A percentile compares a stretch with the other conserved stretches of the same genome.
These are phyloP conservation scores for Botryococcus braunii DNA, from an alignment of 163 green algal genomes.

Conservation along the genomic window DNA sequence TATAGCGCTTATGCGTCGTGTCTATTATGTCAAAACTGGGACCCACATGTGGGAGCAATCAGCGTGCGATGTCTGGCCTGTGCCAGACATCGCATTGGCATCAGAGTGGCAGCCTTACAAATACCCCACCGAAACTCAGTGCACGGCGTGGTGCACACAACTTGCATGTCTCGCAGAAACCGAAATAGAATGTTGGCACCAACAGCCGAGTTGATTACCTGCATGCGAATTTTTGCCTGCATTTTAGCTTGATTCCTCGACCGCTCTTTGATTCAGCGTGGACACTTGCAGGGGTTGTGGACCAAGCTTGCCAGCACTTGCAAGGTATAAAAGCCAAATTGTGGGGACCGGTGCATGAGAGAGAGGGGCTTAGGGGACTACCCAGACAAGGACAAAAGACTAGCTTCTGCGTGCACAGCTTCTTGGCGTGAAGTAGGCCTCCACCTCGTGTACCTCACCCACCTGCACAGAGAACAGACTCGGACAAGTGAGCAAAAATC, in stretches of 20 bases:
- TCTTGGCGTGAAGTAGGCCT: conserved; percentile 44
- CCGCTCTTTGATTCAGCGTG: background rate
- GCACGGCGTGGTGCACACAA: no score
- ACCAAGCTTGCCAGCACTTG: background rate
- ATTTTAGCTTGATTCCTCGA: background rate
- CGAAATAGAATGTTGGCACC: background rate
- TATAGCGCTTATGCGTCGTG: no score
- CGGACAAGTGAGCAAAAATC: no score
- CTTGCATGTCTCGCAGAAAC: no score
- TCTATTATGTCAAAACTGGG: no score
- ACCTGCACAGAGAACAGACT: no score
- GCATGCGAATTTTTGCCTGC: background rate
- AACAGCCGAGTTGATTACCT: background rate
- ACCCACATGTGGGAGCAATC: no score
- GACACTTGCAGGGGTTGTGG: background rate
- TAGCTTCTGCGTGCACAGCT: conserved; percentile 30
- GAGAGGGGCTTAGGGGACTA: background rate
- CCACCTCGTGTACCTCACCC: conserved; percentile 44
- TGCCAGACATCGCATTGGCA: no score
- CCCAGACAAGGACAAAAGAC: conserved; percentile 35
- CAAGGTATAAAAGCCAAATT: background rate
- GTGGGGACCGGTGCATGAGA: background rate
- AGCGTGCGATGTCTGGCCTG: no score
- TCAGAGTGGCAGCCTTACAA: no score
- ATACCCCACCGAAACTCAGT: no score